A percentile compares a stretch with the other conserved stretches of the same genome.
Conservation (phyloP, 768 basidiomycete genomes). For the Lactifluus hygrophoroides region DNA sequence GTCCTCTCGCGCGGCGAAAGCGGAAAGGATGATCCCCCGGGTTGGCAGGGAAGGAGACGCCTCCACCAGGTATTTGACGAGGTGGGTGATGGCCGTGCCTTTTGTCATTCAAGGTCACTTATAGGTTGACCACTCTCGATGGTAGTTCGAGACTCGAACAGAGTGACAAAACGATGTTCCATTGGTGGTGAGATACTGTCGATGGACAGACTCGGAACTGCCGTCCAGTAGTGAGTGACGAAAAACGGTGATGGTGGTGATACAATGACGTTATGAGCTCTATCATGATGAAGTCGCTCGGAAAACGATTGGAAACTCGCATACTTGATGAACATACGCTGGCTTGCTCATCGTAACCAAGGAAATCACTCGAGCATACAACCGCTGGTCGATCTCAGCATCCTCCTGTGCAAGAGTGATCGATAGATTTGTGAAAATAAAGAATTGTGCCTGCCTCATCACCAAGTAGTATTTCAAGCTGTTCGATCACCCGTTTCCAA, state of each 20-base stretch:
- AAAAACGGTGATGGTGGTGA: too few relatives aligned
- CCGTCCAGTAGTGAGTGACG: too few relatives aligned
- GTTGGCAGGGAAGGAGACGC: conserved; percentile 8
- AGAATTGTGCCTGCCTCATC: conserved; percentile 38
- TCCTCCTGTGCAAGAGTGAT: too few relatives aligned
- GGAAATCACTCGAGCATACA: conserved; percentile 52
- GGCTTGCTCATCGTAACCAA: conserved; percentile 31
- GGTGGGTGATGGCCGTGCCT: conserved; percentile 1
- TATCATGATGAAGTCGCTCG: conserved; percentile 29
- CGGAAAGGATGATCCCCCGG: conserved; percentile 14
- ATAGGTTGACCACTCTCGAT: conserved; percentile 48
- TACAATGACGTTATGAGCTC: too few relatives aligned
- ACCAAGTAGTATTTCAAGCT: too few relatives aligned
- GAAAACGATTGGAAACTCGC: conserved; percentile 21
- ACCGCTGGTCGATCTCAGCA: too few relatives aligned
- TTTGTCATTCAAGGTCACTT: neutral
- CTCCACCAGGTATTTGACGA: conserved; percentile 5
- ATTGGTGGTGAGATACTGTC: too few relatives aligned
- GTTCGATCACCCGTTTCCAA: too few relatives aligned
- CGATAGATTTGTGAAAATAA: conserved; percentile 11
- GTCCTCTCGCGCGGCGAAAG: conserved; percentile 3
- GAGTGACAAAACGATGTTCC: conserved; percentile 45
- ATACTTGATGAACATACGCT: conserved; percentile 24
- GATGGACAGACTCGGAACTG: too few relatives aligned
- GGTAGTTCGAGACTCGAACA: conserved; percentile 64